phyloP scores from a whole-genome alignment of 768 basidiomycete genomes.

The Suillus luteus region DNA sequence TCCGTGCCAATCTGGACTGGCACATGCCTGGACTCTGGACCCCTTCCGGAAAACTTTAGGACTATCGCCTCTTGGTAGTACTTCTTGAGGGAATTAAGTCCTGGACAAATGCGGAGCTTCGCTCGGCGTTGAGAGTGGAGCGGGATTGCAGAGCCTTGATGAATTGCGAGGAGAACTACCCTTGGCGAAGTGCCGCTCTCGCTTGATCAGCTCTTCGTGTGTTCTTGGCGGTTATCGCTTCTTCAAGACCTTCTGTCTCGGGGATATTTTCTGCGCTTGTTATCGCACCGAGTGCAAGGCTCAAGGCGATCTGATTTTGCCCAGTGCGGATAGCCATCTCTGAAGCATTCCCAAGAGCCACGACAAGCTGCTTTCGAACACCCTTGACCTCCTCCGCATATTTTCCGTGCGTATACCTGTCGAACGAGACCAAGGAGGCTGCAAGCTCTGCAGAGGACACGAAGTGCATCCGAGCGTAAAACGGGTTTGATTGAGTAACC shows the following conservation, averaged over 20 bases:
- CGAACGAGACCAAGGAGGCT: conserved; percentile 30
- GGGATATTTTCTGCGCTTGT: conserved; percentile 3
- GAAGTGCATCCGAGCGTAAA: conserved; percentile 29
- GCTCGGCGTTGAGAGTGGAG: not conserved
- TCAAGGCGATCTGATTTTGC: conserved; percentile 4
- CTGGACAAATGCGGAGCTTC: not conserved
- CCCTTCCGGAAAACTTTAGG: not conserved
- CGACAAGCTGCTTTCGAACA: conserved; percentile 30
- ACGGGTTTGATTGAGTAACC: conserved; percentile 20
- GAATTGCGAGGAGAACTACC: not conserved
- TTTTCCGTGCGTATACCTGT: conserved; percentile 27
- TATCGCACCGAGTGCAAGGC: conserved; percentile 7
- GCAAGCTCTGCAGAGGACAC: conserved; percentile 34
- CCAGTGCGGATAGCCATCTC: conserved; percentile 28
- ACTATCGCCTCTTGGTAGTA: not conserved
- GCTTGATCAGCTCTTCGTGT: conserved; percentile 8
- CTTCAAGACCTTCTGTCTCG: conserved; percentile 4
- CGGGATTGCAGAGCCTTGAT: not conserved
- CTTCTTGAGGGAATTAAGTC: not conserved
- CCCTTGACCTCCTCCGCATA: conserved; percentile 22
- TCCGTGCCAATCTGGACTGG: not conserved
- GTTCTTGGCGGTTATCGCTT: conserved; percentile 3
- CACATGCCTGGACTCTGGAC: not conserved
- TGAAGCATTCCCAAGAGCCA: conserved; percentile 36
- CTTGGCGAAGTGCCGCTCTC: conserved; percentile 3